Base-by-base conservation (phyloP, 768 basidiomycete species). In the Russula compacta region DNA sequence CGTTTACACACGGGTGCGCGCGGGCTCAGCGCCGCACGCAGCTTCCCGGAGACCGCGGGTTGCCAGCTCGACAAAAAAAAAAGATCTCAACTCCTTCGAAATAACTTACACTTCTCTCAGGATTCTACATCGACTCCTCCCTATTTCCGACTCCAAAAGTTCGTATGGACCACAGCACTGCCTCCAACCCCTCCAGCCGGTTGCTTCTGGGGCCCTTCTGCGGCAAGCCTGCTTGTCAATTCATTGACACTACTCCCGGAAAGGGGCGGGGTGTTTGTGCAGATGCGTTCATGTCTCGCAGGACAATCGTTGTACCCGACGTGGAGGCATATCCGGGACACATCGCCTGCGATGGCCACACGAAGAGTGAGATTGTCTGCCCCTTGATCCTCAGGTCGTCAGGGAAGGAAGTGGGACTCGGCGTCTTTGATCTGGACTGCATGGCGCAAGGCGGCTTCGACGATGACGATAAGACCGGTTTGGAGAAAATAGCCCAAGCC, bases 271-370 rank as follows among this genome's bases (percentile, higher is more conserved):
- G 94, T 33, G 94, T 97, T 11, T 97, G 94, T 71, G 89, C 92
- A 6, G 85, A 85, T 53, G 85, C 87, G 2, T 95, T 83, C 71
- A 57, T 84, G 14, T 77, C 77, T 53, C 72, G 71, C 47, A 69
- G 75, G 64, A 82, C 86, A 0, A 56, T 91, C 6, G 67, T 92
- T n/a, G 91, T 97, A 1, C 73, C 77, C 19, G 81, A 95, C 61
- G 92, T 98, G 19, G 81, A 89, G 29, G 72, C 71, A 10, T 93
- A 93, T 69, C 91, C 91, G 1, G 93, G 95, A 0, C 95, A 98
- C 70, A 95, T 97, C 63, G 91, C 92, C 2, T 98, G 95, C 69
- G 94, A 98, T 66, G 89, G 85, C 21, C 84, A 86, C 56, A 95
- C 95, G 2, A 86, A 86, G 68, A 91, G 89, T 67, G 95, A 98